phyloP scores from a whole-genome alignment of 768 basidiomycete species.

The Suillus brevipes region DNA sequence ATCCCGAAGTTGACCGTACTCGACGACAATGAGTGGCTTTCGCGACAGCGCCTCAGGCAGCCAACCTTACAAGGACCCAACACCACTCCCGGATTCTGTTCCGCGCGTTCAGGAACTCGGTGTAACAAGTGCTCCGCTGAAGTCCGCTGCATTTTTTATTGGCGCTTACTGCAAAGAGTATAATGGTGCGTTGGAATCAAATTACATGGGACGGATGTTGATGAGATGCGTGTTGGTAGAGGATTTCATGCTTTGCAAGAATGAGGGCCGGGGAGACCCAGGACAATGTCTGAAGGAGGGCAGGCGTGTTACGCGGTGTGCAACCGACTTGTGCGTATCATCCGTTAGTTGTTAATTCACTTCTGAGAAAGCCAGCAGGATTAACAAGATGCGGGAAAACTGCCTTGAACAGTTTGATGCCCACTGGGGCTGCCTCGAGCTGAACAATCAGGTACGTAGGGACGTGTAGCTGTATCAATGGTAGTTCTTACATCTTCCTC shows the following conservation, averaged over 20 bases:
- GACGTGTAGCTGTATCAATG: slow-evolving; percentile 12
- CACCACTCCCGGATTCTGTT: slow-evolving; percentile 61
- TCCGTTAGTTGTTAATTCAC: background rate
- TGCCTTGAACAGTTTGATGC: slow-evolving; percentile 84
- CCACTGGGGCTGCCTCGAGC: slow-evolving; percentile 94
- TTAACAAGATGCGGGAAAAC: slow-evolving; percentile 90
- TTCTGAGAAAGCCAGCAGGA: slow-evolving; percentile 45
- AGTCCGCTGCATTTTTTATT: slow-evolving; percentile 96
- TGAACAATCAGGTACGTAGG: slow-evolving; percentile 82
- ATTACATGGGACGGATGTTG: slow-evolving; percentile 10
- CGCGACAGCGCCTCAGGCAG: slow-evolving; percentile 48
- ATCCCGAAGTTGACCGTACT: slow-evolving; percentile 22
- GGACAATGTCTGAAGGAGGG: slow-evolving; percentile 96
- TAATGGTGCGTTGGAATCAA: slow-evolving; percentile 67
- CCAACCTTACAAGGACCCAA: slow-evolving; percentile 59
- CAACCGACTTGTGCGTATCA: slow-evolving; percentile 80
- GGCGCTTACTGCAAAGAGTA: slow-evolving; percentile 94
- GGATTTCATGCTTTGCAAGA: slow-evolving; percentile 98
- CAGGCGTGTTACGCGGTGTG: slow-evolving; percentile 91
- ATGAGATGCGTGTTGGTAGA: slow-evolving; percentile 53
- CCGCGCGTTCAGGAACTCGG: slow-evolving; percentile 90
- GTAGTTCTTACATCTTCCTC: background rate
- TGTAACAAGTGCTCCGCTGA: slow-evolving; percentile 87
- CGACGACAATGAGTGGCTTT: slow-evolving; percentile 51
- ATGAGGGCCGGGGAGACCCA: slow-evolving; percentile 79